These are phyloP conservation scores for Breynia disticha DNA, from an alignment of 441 rosid species.

Conservation along the genomic window DNA sequence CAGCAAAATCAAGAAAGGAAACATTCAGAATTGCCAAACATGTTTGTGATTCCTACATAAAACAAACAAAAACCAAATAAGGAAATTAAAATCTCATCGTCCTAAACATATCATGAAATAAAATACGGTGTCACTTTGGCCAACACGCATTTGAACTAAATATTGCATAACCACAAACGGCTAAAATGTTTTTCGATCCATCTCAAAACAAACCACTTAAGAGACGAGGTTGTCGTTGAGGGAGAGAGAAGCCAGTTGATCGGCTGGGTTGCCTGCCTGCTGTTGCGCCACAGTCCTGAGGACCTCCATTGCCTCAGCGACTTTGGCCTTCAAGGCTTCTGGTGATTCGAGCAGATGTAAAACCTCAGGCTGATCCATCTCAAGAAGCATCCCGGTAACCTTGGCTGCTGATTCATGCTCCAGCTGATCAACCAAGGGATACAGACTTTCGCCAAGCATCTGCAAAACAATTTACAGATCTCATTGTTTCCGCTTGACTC, in stretches of 20 bases:
- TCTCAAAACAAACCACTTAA: constrained; percentile 11
- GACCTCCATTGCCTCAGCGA: constrained; percentile 71
- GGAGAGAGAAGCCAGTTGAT: constrained; percentile 54
- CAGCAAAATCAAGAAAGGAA: too few relatives aligned
- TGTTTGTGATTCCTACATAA: too few relatives aligned
- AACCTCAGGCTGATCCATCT: constrained; percentile 92
- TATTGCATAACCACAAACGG: not conserved
- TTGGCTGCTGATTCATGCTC: constrained; percentile 77
- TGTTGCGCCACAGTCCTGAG: constrained; percentile 57
- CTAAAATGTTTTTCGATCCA: too few relatives aligned
- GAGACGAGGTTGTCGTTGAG: constrained; percentile 48
- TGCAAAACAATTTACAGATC: constrained; percentile 2
- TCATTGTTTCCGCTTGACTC: not conserved
- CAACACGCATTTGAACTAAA: not conserved
- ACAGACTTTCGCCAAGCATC: constrained; percentile 79
- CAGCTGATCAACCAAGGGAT: constrained; percentile 75
- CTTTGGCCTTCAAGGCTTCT: constrained; percentile 69
- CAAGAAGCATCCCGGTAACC: constrained; percentile 89
- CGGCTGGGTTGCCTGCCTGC: constrained; percentile 37
- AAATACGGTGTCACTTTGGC: not conserved
- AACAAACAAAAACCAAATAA: too few relatives aligned
- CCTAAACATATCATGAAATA: too few relatives aligned
- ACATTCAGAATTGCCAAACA: too few relatives aligned
- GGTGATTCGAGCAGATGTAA: constrained; percentile 82
- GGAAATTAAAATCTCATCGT: too few relatives aligned